Evolutionary conservation across 768 basidiomycete species (phyloP).

Genomic region (Suillus ampliporus): DNA sequence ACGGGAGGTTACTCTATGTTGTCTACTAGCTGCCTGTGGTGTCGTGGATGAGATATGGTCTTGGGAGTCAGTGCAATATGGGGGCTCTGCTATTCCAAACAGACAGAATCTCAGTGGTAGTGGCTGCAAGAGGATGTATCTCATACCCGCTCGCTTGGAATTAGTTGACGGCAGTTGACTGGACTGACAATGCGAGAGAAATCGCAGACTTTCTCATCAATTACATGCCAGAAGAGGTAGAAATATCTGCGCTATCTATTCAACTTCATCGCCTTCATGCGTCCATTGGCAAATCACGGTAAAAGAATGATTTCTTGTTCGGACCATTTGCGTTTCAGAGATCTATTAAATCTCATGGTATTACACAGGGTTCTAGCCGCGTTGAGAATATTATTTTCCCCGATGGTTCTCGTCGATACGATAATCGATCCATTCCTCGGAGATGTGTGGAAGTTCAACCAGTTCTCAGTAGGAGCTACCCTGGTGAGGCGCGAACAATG

Average conservation of each 20-base stretch:
- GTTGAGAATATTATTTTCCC: slow-evolving; percentile 63
- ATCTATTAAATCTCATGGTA: slow-evolving; percentile 4
- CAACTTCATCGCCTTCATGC: slow-evolving; percentile 55
- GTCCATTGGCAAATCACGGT: slow-evolving; percentile 47
- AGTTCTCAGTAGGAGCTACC: slow-evolving; percentile 46
- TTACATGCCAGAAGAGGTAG: slow-evolving; percentile 58
- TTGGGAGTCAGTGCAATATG: slow-evolving; percentile 85
- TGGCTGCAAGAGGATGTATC: slow-evolving; percentile 51
- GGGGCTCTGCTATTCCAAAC: slow-evolving; percentile 82
- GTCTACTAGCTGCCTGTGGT: slow-evolving; percentile 50
- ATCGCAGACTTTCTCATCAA: slow-evolving; percentile 73
- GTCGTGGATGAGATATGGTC: slow-evolving; percentile 77
- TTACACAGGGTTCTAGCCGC: slow-evolving; percentile 70
- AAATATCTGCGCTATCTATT: slow-evolving; percentile 48
- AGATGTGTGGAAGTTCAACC: neutral
- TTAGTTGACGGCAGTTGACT: slow-evolving; percentile 58
- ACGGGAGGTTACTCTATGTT: slow-evolving; percentile 73
- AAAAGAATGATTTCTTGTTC: slow-evolving; percentile 60
- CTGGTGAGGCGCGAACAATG: slow-evolving; percentile 65
- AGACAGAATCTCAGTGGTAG: slow-evolving; percentile 51
- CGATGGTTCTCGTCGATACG: slow-evolving; percentile 79
- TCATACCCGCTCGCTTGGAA: neutral
- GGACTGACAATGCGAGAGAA: slow-evolving; percentile 81
- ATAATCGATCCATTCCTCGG: slow-evolving; percentile 47
- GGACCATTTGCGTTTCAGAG: slow-evolving; percentile 43